Conservation (phyloP, 2,329 filamentous ascomycete species). For the Xylariaceae sp. region DNA sequence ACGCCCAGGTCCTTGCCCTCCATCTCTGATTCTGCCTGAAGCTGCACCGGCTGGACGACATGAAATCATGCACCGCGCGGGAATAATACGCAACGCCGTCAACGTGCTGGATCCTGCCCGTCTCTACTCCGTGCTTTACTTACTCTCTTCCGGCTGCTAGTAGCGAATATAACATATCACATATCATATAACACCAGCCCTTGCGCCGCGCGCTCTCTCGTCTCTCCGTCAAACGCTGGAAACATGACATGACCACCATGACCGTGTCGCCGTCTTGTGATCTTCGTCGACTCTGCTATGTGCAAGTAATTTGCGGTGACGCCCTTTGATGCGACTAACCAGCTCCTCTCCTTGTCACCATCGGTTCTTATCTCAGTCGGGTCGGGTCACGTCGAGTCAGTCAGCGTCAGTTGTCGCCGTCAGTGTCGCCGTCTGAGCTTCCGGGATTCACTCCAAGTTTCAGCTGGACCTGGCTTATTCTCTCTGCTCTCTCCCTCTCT, state of each 20-base stretch:
- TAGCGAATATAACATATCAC: background rate
- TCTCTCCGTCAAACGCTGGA: background rate
- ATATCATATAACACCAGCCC: background rate
- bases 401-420: background rate
- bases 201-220: background rate
- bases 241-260: slow-evolving; percentile 14
- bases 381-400: background rate
- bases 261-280: slow-evolving; percentile 9
- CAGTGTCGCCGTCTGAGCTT: too few species aligned
- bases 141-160: background rate
- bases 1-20: too few species aligned
- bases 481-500: background rate
- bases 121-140: background rate
- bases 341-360: background rate
- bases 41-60: too few species aligned
- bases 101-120: too few species aligned
- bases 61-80: too few species aligned
- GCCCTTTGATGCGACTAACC: background rate
- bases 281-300: slow-evolving; percentile 4
- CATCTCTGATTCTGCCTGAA: too few species aligned
- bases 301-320: slow-evolving; percentile 7
- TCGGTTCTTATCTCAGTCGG: background rate
- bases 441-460: too few species aligned
- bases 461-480: too few species aligned
- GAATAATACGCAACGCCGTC: too few species aligned